Conservation (phyloP, 345 rosid species). For the Hypericum androsaemum region DNA sequence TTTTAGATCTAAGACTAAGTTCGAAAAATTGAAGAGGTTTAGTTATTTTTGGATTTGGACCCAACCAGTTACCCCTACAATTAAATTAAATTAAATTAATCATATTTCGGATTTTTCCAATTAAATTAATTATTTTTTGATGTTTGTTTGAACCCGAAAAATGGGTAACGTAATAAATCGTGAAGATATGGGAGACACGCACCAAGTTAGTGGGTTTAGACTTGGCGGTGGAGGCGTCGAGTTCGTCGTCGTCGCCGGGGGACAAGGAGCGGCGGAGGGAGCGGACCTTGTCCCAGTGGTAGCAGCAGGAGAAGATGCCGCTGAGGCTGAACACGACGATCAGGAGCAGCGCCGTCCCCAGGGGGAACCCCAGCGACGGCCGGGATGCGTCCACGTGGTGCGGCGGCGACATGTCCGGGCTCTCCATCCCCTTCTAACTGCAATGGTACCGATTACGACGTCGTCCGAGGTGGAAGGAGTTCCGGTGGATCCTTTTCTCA, state of each 20-base stretch:
- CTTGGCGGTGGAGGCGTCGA: conserved; percentile 48
- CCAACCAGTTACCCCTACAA: too few species aligned
- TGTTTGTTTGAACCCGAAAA: too few species aligned
- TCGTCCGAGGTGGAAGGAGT: not conserved
- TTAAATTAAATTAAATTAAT: too few species aligned
- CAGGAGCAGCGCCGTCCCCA: conserved; percentile 86
- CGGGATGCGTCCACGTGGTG: conserved; percentile 72
- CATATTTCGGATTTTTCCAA: too few species aligned
- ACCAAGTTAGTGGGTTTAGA: conserved; percentile 35
- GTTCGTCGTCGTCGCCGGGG: conserved; percentile 21
- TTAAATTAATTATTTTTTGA: too few species aligned
- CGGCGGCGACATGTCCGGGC: conserved; percentile 46
- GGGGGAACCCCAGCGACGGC: conserved; percentile 92
- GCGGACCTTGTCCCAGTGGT: conserved; percentile 93
- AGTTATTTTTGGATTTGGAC: too few species aligned
- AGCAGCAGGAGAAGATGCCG: conserved; percentile 94
- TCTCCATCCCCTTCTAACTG: conserved; percentile 44
- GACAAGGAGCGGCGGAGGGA: conserved; percentile 64
- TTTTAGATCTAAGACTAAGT: too few species aligned
- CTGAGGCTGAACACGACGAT: conserved; percentile 78
- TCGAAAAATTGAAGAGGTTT: too few species aligned
- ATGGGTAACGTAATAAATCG: too few species aligned
- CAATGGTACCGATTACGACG: not conserved
- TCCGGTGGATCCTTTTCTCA: conserved; percentile 17
- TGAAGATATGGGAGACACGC: not conserved